Conservation (phyloP, 768 basidiomycete genomes). For the Chalciporus piperatus region DNA sequence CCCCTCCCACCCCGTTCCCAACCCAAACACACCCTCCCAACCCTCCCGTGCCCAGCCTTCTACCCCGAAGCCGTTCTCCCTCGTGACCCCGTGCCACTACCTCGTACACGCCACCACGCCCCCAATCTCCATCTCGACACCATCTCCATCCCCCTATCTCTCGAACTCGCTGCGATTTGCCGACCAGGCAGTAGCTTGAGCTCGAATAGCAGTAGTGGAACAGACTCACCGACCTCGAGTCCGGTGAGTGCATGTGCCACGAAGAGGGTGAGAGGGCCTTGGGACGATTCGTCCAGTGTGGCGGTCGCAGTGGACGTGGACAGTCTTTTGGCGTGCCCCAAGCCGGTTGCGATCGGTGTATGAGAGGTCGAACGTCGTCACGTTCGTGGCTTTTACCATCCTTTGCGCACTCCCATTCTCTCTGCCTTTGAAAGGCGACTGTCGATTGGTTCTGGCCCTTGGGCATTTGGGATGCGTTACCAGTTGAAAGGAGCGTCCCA, state of each 20-base stretch:
- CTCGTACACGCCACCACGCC: constrained; percentile 14
- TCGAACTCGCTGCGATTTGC: constrained; percentile 19
- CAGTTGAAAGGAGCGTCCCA: no score
- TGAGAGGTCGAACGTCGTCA: constrained; percentile 1
- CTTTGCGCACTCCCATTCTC: no score
- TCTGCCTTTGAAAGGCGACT: no score
- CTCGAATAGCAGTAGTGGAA: not conserved
- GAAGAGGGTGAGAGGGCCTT: constrained; percentile 45
- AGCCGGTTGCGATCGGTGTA: constrained; percentile 38
- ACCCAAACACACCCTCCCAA: constrained; percentile 66
- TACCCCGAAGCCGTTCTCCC: constrained; percentile 31
- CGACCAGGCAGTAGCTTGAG: constrained; percentile 9
- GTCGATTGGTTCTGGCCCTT: no score
- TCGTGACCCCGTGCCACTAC: constrained; percentile 18
- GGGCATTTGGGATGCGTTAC: not conserved
- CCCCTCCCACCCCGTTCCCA: constrained; percentile 59
- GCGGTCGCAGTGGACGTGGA: constrained; percentile 44
- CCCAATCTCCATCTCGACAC: not conserved
- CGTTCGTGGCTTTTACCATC: no score
- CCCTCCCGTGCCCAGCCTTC: constrained; percentile 57
- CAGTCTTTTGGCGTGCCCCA: constrained; percentile 42
- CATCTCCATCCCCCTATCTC: constrained; percentile 22
- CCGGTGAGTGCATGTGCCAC: not conserved
- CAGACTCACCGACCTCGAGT: constrained; percentile 14
- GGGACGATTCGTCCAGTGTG: constrained; percentile 55